These are phyloP conservation scores for Leptographium galeiforme DNA, from an alignment of 2,329 filamentous ascomycete species.

Conservation along the genomic window DNA sequence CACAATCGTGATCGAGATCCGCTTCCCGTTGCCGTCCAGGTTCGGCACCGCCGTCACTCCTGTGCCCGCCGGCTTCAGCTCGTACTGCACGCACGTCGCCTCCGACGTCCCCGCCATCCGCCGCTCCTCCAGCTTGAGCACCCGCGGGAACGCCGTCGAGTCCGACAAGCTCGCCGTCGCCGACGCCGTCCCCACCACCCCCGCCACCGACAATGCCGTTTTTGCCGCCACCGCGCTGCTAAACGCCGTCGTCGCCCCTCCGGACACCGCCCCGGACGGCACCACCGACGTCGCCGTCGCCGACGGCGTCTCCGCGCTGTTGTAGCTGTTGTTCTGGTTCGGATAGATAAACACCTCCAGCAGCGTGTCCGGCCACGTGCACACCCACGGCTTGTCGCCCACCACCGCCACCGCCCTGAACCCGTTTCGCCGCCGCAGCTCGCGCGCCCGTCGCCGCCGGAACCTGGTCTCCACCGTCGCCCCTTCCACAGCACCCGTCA, in stretches of 20 bases:
- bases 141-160: conserved; percentile 28
- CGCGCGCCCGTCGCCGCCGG: background rate
- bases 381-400: conserved; percentile 45
- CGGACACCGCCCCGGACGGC: too few species aligned
- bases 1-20: conserved; percentile 28
- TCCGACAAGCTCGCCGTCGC: background rate
- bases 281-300: conserved; percentile 1
- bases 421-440: background rate
- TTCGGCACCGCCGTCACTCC: conserved; percentile 18
- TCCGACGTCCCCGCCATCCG: conserved; percentile 24
- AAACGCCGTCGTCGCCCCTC: background rate
- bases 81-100: conserved; percentile 35
- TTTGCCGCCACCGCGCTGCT: background rate
- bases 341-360: conserved; percentile 46
- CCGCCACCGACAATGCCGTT: conserved; percentile 5
- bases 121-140: conserved; percentile 42
- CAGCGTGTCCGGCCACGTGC: conserved; percentile 41
- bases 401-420: conserved; percentile 19
- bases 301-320: conserved; percentile 6
- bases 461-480: background rate
- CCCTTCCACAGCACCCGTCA: conserved; percentile 8
- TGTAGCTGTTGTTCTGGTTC: conserved; percentile 32
- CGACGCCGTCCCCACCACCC: conserved; percentile 3
- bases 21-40: conserved; percentile 23
- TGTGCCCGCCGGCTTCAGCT: conserved; percentile 26